phyloP scores from a whole-genome alignment of 2,329 filamentous ascomycete genomes.

The Arthrinium phaeospermum region DNA sequence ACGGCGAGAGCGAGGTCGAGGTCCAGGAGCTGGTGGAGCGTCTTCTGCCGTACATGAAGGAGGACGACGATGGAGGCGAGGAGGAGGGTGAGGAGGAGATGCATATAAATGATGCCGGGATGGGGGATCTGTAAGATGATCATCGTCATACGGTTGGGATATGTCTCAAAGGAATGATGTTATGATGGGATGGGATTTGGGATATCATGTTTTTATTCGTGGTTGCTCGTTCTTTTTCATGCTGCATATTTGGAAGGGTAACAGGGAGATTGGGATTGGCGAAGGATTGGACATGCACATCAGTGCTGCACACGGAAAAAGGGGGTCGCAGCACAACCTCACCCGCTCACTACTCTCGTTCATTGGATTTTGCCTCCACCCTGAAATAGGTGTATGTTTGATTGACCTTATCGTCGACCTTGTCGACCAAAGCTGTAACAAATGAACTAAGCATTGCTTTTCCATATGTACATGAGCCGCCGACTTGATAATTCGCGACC shows the following conservation, averaged over 20 bases:
- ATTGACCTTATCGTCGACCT: neutral
- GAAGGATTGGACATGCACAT: slow-evolving; percentile 3
- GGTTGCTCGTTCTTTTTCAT: neutral
- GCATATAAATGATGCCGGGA: neutral
- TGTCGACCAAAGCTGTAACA: slow-evolving; percentile 10
- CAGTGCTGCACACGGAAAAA: neutral
- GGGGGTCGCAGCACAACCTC: neutral
- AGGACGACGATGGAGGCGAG: neutral
- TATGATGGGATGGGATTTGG: neutral
- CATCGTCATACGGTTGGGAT: neutral
- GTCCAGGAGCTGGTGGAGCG: slow-evolving; percentile 67
- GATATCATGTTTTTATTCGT: neutral
- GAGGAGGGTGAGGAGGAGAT: neutral
- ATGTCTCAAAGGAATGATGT: neutral
- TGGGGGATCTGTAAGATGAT: neutral
- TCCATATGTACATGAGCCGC: neutral
- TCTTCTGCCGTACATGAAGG: slow-evolving; percentile 39
- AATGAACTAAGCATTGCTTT: slow-evolving; percentile 12
- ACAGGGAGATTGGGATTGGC: neutral
- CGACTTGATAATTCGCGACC: neutral
- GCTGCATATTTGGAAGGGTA: neutral
- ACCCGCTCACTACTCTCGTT: neutral
- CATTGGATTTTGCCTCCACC: neutral
- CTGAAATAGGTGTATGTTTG: neutral
- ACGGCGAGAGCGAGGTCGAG: slow-evolving; percentile 55